Evolutionary conservation across 306 rosid species (phyloP), one percentile per base, ranked within the genome.

Genomic region (Lablab purpureus): DNA sequence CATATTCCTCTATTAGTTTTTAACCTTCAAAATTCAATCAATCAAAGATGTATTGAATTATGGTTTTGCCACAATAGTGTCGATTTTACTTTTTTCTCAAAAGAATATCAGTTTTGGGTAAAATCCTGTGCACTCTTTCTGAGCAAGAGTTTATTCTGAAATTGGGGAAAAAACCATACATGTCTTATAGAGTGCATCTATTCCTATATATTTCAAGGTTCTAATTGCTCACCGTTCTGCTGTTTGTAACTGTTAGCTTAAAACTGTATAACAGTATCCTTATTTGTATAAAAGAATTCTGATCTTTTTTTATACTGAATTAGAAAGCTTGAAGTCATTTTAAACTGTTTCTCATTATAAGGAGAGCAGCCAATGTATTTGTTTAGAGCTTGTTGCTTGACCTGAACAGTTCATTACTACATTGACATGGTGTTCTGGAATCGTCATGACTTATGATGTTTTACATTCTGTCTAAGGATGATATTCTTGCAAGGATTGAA

Each of bases 401-500:
- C 62, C 58, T 45, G 6, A 52, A 63, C 62, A 9, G 25, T 43
- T 47, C 52, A 37, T 55, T 36, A 21, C 32, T 30, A 30, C 27
- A 18, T 56, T 19, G 65, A 8, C 65, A 41, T 34, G 49, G 66
- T 58, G 7, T 76, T 74, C 23, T 69, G 62, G 47, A 55, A 80
- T 56, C 28, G 9, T 45, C 14, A 14, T 76, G 52, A 55, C 73
- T 41, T 19, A 7, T 74, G 49, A 59, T 22, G 2, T 50, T 84
- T 37, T 67, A 56, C 47, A 74, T 78, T 86, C 8, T 68, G 45
- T 71, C 80, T 10, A 73, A 94, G 98, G 98, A 90, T 80, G 90
- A 84, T 71, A 80, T 87, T 76, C 79, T 90, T 80, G 80, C 88
- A 75, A 89, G 85, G 87, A 88, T 94, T 77, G 97, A 92, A 76